Conservation (phyloP, 352 stramenopile genomes). For the Phytopythium kandeliae region DNA sequence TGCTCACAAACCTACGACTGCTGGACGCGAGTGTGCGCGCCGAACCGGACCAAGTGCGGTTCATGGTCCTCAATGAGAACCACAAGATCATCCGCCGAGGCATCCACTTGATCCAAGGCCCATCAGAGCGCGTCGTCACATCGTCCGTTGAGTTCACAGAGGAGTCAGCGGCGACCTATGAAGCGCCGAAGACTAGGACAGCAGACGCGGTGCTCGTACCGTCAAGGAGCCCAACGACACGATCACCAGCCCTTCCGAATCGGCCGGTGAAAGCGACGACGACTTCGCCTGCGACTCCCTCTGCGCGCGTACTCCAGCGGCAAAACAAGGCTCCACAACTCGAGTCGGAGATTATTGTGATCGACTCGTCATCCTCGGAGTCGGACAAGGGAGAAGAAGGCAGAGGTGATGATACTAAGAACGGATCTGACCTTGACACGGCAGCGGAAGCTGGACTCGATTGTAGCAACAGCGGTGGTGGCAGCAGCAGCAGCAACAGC, state of each 20-base stretch:
- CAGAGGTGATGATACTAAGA: not conserved
- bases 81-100: constrained; percentile 29
- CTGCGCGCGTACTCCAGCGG: not conserved
- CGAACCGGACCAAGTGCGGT: constrained; percentile 39
- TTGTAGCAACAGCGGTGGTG: constrained; percentile 5
- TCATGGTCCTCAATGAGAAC: constrained; percentile 31
- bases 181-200: not conserved
- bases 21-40: constrained; percentile 30
- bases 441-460: not conserved
- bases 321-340: constrained; percentile 5
- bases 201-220: not conserved
- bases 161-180: constrained; percentile 4
- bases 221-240: not conserved
- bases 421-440: not conserved
- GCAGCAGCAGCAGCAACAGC: constrained; percentile 7
- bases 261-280: not conserved
- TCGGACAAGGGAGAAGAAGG: not conserved
- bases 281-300: not conserved
- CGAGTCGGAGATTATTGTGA: constrained; percentile 16
- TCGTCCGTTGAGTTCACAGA: constrained; percentile 8
- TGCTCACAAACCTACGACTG: constrained; percentile 43
- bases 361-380: constrained; percentile 10
- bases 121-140: constrained; percentile 10
- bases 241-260: not conserved
- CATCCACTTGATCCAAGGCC: constrained; percentile 28